Evolutionary conservation across 768 basidiomycete species (phyloP).

Genomic region (Lentinus tigrinus): DNA sequence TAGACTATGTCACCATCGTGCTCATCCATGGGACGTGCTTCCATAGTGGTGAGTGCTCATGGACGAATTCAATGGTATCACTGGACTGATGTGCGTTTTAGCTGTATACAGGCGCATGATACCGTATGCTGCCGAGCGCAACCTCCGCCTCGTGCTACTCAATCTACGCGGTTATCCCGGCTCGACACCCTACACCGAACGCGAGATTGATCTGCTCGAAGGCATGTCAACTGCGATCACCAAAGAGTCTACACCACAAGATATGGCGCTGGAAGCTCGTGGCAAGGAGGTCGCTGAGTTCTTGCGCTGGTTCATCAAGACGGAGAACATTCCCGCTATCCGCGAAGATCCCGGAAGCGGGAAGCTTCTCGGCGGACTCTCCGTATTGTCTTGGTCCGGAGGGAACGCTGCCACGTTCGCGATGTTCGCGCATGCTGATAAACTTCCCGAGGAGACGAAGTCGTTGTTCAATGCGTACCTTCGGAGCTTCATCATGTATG

Average conservation of each 20-base stretch:
- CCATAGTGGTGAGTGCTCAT: constrained; percentile 13
- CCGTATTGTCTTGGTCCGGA: constrained; percentile 17
- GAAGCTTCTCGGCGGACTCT: constrained; percentile 3
- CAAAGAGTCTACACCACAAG: too few species aligned
- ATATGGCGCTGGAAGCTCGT: not conserved
- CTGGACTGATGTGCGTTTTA: not conserved
- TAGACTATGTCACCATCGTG: constrained; percentile 15
- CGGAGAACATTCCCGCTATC: constrained; percentile 10
- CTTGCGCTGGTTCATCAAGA: constrained; percentile 20
- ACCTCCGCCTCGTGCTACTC: constrained; percentile 24
- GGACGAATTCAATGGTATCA: too few species aligned
- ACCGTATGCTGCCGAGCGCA: constrained; percentile 16
- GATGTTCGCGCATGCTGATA: constrained; percentile 14
- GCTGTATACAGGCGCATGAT: constrained; percentile 15
- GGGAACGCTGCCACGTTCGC: constrained; percentile 12
- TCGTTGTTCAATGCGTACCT: constrained; percentile 9
- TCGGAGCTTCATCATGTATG: constrained; percentile 18
- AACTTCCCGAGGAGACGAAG: constrained; percentile 9
- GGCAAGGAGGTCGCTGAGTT: constrained; percentile 18
- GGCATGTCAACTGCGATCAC: not conserved
- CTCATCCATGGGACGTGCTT: constrained; percentile 20
- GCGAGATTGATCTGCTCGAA: constrained; percentile 14
- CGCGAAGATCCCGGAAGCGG: not conserved
- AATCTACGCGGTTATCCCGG: constrained; percentile 28
- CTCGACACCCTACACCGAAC: constrained; percentile 20